Base-by-base conservation (phyloP, 805 yeast species). In the Spathaspora arborariae region DNA sequence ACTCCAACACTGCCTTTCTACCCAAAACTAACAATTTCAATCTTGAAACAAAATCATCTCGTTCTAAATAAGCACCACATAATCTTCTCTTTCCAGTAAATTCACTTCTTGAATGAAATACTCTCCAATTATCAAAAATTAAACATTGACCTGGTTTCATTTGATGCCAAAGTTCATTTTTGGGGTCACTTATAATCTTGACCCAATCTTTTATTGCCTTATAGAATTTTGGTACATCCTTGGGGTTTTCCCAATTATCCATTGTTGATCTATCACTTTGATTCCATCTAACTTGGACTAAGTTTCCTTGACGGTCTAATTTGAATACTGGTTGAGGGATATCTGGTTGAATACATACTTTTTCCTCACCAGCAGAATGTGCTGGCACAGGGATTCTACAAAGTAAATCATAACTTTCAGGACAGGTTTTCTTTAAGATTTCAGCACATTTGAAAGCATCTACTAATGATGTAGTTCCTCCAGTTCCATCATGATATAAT, bases 81-180 rank as follows among this genome's bases (percentile, higher is more conserved):
- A 84, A 74, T 54, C 87, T 67, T 59, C 89, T 70, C 56, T 77
- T 75, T 2, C 90, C 89, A 1, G 83, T 77, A 49, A 83, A 82
- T 49, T 74, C 82, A 39, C 81, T 79, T 56, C 89, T 72, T 15
- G 85, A 81, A 59, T 84, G 90, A 62, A 84, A 71, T 18, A 81
- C 80, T 55, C 90, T 63, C 88, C 89, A 84, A 58, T 84, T 84
- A 58, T 84, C 88, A 58, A 84, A 84, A 36, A 84, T 78, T 52
- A 84, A 63, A 41, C 82, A 77, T 54, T 79, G 81, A 2, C 88
- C 89, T 0, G 90, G 88, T 42, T 65, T 68, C 54, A 84, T 69
- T 53, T 74, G 81, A 56, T 80, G 69, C 55, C 74, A 73, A 33
- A 77, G 63, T 57, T 80, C 84, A 55, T 80, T 75, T 39, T 74